Evolutionary conservation across 305 asterid genomes (phyloP).

Genomic region (Coffea humblotiana): DNA sequence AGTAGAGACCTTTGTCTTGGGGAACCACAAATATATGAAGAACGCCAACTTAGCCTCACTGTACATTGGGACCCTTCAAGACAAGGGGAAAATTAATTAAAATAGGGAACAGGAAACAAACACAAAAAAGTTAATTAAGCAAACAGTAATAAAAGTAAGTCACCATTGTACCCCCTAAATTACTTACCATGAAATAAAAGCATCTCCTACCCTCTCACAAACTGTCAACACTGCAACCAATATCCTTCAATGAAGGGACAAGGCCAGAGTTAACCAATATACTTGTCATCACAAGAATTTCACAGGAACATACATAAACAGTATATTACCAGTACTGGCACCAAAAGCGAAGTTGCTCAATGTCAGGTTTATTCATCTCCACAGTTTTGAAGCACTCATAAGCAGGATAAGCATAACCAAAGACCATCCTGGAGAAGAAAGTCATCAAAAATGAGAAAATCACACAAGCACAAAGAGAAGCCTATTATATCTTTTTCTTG

Average conservation of each 20-base stretch:
- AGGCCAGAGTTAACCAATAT: constrained; percentile 8
- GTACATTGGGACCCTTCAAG: constrained; percentile 89
- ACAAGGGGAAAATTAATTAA: constrained; percentile 7
- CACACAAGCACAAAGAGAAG: constrained; percentile 2
- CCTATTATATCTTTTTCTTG: neutral
- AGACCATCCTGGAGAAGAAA: constrained; percentile 58
- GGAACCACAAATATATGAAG: constrained; percentile 92
- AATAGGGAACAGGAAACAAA: neutral
- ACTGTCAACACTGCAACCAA: constrained; percentile 84
- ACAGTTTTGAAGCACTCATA: constrained; percentile 85
- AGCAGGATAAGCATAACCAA: constrained; percentile 95
- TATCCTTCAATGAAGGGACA: constrained; percentile 56
- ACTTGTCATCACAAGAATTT: neutral
- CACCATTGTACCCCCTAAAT: neutral
- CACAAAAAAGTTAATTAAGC: neutral
- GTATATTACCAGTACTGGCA: constrained; percentile 85
- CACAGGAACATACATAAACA: neutral
- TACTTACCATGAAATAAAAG: constrained; percentile 77
- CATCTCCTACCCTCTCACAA: constrained; percentile 82
- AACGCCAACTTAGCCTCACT: constrained; percentile 98
- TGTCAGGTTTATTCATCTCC: constrained; percentile 87
- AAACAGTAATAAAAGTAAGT: neutral
- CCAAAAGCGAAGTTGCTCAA: constrained; percentile 88
- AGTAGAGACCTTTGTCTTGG: constrained; percentile 79
- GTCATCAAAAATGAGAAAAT: constrained; percentile 19